Base-by-base conservation (phyloP, 495 filamentous ascomycete genomes). In the Neurospora sp. region DNA sequence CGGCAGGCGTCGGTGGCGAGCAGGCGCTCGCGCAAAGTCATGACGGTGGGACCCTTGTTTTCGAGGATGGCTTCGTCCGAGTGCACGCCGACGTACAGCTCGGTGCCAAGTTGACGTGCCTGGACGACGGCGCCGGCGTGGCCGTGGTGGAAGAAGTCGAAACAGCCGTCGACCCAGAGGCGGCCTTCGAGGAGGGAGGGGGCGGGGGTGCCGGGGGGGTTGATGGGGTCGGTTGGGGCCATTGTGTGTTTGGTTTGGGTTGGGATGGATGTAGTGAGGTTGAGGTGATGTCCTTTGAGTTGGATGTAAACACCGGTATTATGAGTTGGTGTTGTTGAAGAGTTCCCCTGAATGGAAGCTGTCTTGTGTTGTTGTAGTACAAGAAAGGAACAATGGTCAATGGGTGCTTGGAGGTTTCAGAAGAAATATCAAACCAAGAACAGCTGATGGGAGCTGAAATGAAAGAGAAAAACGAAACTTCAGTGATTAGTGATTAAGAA, bases 161-260 rank as follows among this genome's bases (percentile, higher is more conserved):
- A 99, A 83, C 96, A 99, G 71, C 96, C 96, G 83, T 99, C 96
- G 24, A 98, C 91, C 96, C 96, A 99, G 75, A 98, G 92, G 40
- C 93, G 89, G 73, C 91, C 89, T 40, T 96, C 89, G 28, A 87
- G 79, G 5, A 89, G 81, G 77, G 84, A 83, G 19, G 81, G 82
- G 59, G 84, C 84, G 39, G 84, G 80, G 3, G 81, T 78, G 62
- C 82, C 82, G 2, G 80, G 77, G 5, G 81, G 81, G 34, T 70
- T 74, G n/a, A 70, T 24, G 19, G 73, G 54, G 2, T 79, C 76
- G 2, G 74, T 72, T 13, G 76, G 69, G 42, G 73, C 43, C 78
- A 79, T 82, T 62, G 69, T 73, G 38, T 34, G 10, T 15, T 54
- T 59, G 34, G 37, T 5, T 54, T 39, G 19, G 2, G 21, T 48